Conservation (phyloP, 768 basidiomycete species). For the Tylopilus balloui region DNA sequence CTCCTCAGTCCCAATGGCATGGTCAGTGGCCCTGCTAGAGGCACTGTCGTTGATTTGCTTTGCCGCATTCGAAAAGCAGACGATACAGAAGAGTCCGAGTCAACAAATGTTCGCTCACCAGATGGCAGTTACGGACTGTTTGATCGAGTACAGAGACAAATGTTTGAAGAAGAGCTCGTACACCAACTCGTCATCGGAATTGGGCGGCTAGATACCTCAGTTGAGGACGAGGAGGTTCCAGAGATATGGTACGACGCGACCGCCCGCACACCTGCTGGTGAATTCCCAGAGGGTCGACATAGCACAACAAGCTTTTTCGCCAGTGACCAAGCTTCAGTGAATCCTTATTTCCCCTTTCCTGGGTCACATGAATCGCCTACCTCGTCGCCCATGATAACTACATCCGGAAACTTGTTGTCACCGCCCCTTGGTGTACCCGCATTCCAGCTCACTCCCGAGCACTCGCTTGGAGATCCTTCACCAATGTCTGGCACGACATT, state of each 20-base stretch:
- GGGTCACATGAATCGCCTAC: slow-evolving; percentile 29
- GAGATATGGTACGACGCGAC: slow-evolving; percentile 32
- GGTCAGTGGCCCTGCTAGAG: slow-evolving; percentile 69
- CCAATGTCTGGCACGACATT: slow-evolving; percentile 10
- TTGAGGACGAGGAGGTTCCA: slow-evolving; percentile 34
- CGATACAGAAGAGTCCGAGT: slow-evolving; percentile 33
- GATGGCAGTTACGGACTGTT: slow-evolving; percentile 42
- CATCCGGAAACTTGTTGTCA: slow-evolving; percentile 14
- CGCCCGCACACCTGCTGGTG: slow-evolving; percentile 30
- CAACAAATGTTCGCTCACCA: slow-evolving; percentile 33
- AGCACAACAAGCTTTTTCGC: slow-evolving; percentile 7
- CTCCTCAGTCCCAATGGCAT: slow-evolving; percentile 74
- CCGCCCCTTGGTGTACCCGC: slow-evolving; percentile 12
- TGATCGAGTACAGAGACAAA: slow-evolving; percentile 47
- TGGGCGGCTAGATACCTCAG: slow-evolving; percentile 56
- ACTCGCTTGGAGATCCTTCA: slow-evolving; percentile 12
- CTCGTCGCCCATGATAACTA: slow-evolving; percentile 20
- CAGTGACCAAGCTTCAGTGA: slow-evolving; percentile 25
- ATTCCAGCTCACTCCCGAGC: slow-evolving; percentile 17
- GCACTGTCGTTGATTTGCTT: slow-evolving; percentile 75
- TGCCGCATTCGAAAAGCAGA: slow-evolving; percentile 64
- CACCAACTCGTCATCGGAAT: slow-evolving; percentile 88
- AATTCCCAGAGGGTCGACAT: slow-evolving; percentile 20
- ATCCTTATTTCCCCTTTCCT: slow-evolving; percentile 53
- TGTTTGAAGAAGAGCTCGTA: slow-evolving; percentile 79